These are phyloP conservation scores for Capsicum chinense DNA, from an alignment of 257 asterid genomes.

Conservation along the genomic window DNA sequence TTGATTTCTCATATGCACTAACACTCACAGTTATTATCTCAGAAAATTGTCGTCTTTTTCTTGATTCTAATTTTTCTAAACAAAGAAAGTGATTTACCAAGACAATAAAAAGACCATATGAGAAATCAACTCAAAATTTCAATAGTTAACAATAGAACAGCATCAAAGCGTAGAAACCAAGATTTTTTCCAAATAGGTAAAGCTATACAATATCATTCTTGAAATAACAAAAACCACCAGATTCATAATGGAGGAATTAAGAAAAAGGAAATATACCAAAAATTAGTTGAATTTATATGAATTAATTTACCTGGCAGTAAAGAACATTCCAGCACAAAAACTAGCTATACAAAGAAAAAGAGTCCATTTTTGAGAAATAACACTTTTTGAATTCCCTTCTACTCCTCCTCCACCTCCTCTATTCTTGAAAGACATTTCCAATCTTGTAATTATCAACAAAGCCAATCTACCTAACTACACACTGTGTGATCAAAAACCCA, in stretches of 20 bases:
- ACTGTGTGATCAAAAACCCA: slow-evolving; percentile 47
- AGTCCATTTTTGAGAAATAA: slow-evolving; percentile 67
- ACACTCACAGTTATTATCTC: neutral
- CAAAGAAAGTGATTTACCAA: neutral
- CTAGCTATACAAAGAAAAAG: slow-evolving; percentile 77
- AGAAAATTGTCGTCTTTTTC: neutral
- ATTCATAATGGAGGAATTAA: neutral
- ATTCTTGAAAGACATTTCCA: slow-evolving; percentile 57
- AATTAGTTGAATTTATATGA: neutral
- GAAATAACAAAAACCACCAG: neutral
- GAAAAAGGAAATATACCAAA: neutral
- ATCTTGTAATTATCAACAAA: neutral
- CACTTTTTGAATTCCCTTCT: slow-evolving; percentile 62
- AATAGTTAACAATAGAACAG: neutral
- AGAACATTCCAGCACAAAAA: slow-evolving; percentile 77
- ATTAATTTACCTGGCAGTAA: slow-evolving; percentile 69
- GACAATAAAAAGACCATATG: neutral
- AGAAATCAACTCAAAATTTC: too few relatives aligned
- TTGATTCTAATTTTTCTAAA: neutral
- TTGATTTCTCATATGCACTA: neutral
- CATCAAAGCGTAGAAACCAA: neutral
- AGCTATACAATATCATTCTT: neutral
- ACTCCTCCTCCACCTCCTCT: slow-evolving; percentile 46
- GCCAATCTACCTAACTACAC: slow-evolving; percentile 1
- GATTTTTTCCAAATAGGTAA: neutral